Evolutionary conservation across 1,284 basidiomycete species (phyloP), one percentile per base, ranked within the genome.

Genomic region (Polyporus tsugae): DNA sequence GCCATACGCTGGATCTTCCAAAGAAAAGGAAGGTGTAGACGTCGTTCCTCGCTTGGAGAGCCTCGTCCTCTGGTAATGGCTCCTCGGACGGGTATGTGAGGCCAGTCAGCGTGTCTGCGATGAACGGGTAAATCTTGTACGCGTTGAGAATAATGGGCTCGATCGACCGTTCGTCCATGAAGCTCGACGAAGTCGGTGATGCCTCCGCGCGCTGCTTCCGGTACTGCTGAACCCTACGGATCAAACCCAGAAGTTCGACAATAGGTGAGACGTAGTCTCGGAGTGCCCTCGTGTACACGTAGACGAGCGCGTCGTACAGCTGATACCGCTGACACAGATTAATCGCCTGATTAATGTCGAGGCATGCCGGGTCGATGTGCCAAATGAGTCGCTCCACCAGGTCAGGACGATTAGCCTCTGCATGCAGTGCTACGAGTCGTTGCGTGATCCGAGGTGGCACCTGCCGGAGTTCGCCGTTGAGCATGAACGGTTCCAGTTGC

Each of bases 291-390:
- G 93, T 98, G 80, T 96, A 98, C 44, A 99, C 92, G 78, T 98
- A 97, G 70, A 97, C 93, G 69, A 99, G 86, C 0, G 97, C 97
- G 77, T 99, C 97, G 83, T 96, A 98, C 2, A 99, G 86, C 38
- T 87, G 85, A 75, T 95, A 89, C 65, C 84, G 85, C 76, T 95
- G 91, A 77, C 98, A 99, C 4, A 99, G 84, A 19, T 82, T 87
- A 70, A 99, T 91, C 0, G 93, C 93, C 80, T 99, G 98, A 77
- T 99, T 94, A 78, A 99, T 91, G 77, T 99, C 98, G 67, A 99
- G 83, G 74, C 92, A 95, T 17, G 88, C 83, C 0, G 97, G 96
- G 73, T 98, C 94, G 68, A 99, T 95, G 78, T 98, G 95, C 95
- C 96, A 98, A 65, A 99, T 97, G 68, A 99, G 85, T 49, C 89